Conservation (phyloP, 768 basidiomycete genomes). For the Podaxis rugospora region DNA sequence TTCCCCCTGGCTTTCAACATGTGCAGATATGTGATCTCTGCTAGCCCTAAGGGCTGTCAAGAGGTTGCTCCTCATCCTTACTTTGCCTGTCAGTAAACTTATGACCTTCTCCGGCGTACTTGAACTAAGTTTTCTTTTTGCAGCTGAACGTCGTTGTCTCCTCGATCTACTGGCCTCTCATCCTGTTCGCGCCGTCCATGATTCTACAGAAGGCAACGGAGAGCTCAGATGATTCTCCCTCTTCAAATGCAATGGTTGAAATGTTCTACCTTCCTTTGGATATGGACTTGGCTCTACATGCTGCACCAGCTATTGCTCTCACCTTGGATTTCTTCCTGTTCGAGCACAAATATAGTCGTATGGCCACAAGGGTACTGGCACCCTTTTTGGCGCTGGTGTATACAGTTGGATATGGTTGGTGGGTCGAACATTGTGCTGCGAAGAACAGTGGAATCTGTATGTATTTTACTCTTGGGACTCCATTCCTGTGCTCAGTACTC, state of each 20-base stretch:
- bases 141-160: slow-evolving; percentile 36
- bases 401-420: slow-evolving; percentile 49
- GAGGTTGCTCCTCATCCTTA: slow-evolving; percentile 54
- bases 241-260: slow-evolving; percentile 26
- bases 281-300: slow-evolving; percentile 65
- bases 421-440: slow-evolving; percentile 64
- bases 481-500: neutral
- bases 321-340: slow-evolving; percentile 65
- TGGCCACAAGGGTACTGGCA: slow-evolving; percentile 21
- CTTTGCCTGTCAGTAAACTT: slow-evolving; percentile 52
- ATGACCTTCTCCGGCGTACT: neutral
- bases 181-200: slow-evolving; percentile 49
- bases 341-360: slow-evolving; percentile 49
- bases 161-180: slow-evolving; percentile 66
- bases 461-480: slow-evolving; percentile 20
- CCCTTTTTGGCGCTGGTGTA: slow-evolving; percentile 25
- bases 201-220: slow-evolving; percentile 36
- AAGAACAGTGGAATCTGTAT: slow-evolving; percentile 56
- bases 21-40: neutral
- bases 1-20: neutral
- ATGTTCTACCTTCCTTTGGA: slow-evolving; percentile 41
- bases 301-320: slow-evolving; percentile 52
- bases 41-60: slow-evolving; percentile 43
- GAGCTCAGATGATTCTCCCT: slow-evolving; percentile 15
- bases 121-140: neutral